Percentiles rank a stretch among this genome's conserved stretches.
Conservation (phyloP, 495 filamentous ascomycete genomes). For the Aeminium ludgeri region DNA sequence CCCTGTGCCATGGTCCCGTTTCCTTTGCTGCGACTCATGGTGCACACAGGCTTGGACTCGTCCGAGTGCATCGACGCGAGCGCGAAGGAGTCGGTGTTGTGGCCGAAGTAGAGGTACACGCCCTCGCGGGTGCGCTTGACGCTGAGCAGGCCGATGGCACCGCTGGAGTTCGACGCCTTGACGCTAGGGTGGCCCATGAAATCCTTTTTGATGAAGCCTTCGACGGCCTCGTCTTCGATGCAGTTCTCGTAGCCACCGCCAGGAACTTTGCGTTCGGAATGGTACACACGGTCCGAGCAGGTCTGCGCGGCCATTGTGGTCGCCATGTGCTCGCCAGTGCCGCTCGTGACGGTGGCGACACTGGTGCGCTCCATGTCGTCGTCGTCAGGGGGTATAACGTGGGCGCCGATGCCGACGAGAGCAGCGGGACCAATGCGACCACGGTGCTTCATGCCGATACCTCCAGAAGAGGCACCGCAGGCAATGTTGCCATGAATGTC, state of each 20-base stretch:
- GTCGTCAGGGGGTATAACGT: slow-evolving; percentile 55
- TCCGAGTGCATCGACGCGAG: slow-evolving; percentile 70
- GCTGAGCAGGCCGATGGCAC: slow-evolving; percentile 67
- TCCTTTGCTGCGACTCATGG: slow-evolving; percentile 56
- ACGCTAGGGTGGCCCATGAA: slow-evolving; percentile 76
- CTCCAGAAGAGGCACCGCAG: slow-evolving; percentile 94
- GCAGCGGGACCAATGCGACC: slow-evolving; percentile 86
- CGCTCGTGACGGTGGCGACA: slow-evolving; percentile 71
- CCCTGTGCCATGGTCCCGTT: slow-evolving; percentile 25
- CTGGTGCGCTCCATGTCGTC: slow-evolving; percentile 41
- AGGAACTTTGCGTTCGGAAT: slow-evolving; percentile 38
- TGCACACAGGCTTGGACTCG: slow-evolving; percentile 50
- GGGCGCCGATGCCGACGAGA: slow-evolving; percentile 75
- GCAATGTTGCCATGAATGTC: slow-evolving; percentile 76
- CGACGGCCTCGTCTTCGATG: slow-evolving; percentile 56
- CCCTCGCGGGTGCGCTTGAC: slow-evolving; percentile 62
- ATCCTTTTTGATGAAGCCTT: slow-evolving; percentile 53
- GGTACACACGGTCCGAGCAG: slow-evolving; percentile 62
- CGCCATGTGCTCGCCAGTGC: slow-evolving; percentile 94
- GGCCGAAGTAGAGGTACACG: slow-evolving; percentile 66
- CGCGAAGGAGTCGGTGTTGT: slow-evolving; percentile 85
- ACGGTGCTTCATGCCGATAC: slow-evolving; percentile 93
- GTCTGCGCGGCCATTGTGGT: slow-evolving; percentile 68
- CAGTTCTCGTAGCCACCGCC: slow-evolving; percentile 44
- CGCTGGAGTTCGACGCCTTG: slow-evolving; percentile 46